Conservation (phyloP, 352 stramenopile species). For the Salisapilia sapeloensis region DNA sequence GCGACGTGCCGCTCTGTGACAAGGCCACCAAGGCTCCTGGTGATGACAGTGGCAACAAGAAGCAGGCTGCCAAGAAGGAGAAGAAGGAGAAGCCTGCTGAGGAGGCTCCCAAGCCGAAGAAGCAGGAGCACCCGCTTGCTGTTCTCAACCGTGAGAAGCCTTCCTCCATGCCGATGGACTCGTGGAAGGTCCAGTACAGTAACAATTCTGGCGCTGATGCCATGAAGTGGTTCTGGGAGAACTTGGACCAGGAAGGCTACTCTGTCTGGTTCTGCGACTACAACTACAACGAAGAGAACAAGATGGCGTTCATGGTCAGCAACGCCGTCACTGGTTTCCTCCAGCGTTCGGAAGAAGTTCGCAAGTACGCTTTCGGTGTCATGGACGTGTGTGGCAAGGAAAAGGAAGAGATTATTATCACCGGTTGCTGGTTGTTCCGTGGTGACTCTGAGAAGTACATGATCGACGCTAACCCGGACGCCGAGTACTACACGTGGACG, state of each 20-base stretch:
- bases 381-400: constrained; percentile 56
- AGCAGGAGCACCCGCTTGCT: constrained; percentile 73
- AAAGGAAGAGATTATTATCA: constrained; percentile 72
- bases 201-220: constrained; percentile 73
- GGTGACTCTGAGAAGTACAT: constrained; percentile 79
- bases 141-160: constrained; percentile 77
- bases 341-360: constrained; percentile 82
- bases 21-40: constrained; percentile 48
- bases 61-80: constrained; percentile 7
- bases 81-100: constrained; percentile 6
- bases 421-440: constrained; percentile 82
- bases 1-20: constrained; percentile 77
- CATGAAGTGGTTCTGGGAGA: constrained; percentile 87
- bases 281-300: constrained; percentile 91
- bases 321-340: constrained; percentile 88
- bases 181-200: constrained; percentile 88
- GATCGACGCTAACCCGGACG: constrained; percentile 82
- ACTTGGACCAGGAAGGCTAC: constrained; percentile 80
- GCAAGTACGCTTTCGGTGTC: constrained; percentile 87
- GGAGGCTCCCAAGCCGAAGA: constrained; percentile 43
- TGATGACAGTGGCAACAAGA: constrained; percentile 18
- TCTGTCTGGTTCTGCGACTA: constrained; percentile 85
- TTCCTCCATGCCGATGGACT: constrained; percentile 65
- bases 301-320: constrained; percentile 86
- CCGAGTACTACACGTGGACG: constrained; percentile 87